phyloP scores from a whole-genome alignment of 164 flowering plant species.

The Cinnamomum micranthum region DNA sequence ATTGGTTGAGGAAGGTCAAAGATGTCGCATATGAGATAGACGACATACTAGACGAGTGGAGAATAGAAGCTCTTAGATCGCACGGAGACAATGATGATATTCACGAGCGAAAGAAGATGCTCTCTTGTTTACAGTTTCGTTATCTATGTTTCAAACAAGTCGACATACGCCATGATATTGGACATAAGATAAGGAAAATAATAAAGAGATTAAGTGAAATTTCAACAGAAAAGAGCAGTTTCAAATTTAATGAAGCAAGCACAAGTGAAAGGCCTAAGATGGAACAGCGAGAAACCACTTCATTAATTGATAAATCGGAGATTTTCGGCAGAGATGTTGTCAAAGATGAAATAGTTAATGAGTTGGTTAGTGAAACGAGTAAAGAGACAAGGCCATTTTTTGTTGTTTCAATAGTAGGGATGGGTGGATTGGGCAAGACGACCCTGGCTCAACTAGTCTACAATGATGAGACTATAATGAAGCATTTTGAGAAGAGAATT shows the following conservation, averaged over 20 bases:
- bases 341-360: background rate
- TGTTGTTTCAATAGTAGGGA: conserved; percentile 15
- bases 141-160: background rate
- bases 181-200: conserved; percentile 7
- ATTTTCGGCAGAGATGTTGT: conserved; percentile 4
- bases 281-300: background rate
- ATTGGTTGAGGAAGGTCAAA: too few species aligned
- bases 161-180: background rate
- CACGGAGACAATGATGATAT: background rate
- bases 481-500: conserved; percentile 4
- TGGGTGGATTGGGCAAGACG: conserved; percentile 21
- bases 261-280: background rate
- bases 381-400: background rate
- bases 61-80: background rate
- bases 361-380: conserved; percentile 9
- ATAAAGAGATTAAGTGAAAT: background rate
- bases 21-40: conserved; percentile 3
- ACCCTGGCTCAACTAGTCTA: conserved; percentile 10
- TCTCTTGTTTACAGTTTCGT: background rate
- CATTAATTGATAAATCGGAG: background rate
- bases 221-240: background rate
- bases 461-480: conserved; percentile 11
- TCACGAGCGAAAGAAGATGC: background rate
- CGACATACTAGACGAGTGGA: conserved; percentile 2
- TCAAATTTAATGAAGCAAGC: background rate